A percentile compares a stretch with the other conserved stretches of the same genome.
These are phyloP conservation scores for Boletus coccyginus DNA, from an alignment of 768 basidiomycete genomes.

Conservation along the genomic window DNA sequence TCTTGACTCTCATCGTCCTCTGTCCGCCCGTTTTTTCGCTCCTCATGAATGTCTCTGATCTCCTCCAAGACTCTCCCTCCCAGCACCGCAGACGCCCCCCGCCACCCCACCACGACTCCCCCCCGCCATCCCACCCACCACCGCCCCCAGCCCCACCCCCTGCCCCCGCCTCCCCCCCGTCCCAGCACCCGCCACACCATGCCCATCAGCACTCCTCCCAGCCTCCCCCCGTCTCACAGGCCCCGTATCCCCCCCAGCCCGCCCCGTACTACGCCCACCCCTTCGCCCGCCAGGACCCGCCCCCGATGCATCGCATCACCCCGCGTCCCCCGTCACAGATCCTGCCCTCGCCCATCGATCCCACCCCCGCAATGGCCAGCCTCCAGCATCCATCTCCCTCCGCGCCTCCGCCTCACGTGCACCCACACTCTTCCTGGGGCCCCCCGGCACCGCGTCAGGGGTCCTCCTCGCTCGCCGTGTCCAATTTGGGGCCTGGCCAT, in stretches of 20 bases:
- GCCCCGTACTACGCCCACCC: slow-evolving; percentile 18
- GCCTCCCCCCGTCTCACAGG: slow-evolving; percentile 13
- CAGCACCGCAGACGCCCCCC: slow-evolving; percentile 43
- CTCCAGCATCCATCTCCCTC: slow-evolving; percentile 31
- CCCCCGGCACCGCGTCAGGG: slow-evolving; percentile 28
- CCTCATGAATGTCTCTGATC: slow-evolving; percentile 64
- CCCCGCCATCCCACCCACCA: slow-evolving; percentile 27
- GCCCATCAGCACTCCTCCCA: slow-evolving; percentile 17
- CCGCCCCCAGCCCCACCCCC: slow-evolving; percentile 22
- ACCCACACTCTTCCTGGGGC: slow-evolving; percentile 32
- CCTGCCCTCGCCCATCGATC: slow-evolving; percentile 24
- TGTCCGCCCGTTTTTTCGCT: neutral
- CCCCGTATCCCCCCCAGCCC: slow-evolving; percentile 26
- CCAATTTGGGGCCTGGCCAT: slow-evolving; percentile 27
- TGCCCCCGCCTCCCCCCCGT: slow-evolving; percentile 32
- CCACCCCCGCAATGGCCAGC: slow-evolving; percentile 33
- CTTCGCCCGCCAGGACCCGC: slow-evolving; percentile 18
- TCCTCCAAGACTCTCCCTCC: slow-evolving; percentile 69
- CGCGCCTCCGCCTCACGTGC: slow-evolving; percentile 32
- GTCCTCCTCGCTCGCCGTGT: slow-evolving; percentile 28
- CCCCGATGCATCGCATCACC: slow-evolving; percentile 28
- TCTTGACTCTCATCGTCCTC: slow-evolving; percentile 25
- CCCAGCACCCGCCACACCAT: slow-evolving; percentile 30
- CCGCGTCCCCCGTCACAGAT: slow-evolving; percentile 33
- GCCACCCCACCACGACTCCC: slow-evolving; percentile 22